These are phyloP conservation scores for Didymella keratinophila DNA, from an alignment of 2,329 filamentous ascomycete genomes.

Conservation along the genomic window DNA sequence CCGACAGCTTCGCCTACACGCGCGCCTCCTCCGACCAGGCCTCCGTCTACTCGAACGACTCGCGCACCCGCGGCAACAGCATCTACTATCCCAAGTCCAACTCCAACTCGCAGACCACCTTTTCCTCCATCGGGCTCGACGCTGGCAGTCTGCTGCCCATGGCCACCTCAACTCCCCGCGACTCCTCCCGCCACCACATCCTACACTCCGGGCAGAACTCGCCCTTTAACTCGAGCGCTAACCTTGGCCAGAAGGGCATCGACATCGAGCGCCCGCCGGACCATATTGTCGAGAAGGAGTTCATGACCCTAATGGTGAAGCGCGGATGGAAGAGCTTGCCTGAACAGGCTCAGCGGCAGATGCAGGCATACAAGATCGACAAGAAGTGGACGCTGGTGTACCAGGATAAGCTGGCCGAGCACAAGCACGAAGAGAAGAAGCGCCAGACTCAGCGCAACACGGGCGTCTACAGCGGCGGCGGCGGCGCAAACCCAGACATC, in stretches of 20 bases:
- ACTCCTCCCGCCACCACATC: constrained; percentile 51
- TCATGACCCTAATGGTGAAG: constrained; percentile 94
- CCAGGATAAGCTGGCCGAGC: constrained; percentile 91
- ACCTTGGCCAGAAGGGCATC: constrained; percentile 62
- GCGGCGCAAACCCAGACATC: constrained; percentile 66
- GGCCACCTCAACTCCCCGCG: constrained; percentile 51
- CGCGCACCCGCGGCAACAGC: constrained; percentile 62
- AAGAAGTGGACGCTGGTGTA: constrained; percentile 99
- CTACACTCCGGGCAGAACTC: constrained; percentile 54
- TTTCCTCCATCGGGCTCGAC: constrained; percentile 56
- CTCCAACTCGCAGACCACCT: constrained; percentile 60
- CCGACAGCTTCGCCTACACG: constrained; percentile 51
- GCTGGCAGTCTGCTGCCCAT: constrained; percentile 50
- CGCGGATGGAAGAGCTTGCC: constrained; percentile 97
- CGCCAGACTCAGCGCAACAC: constrained; percentile 75
- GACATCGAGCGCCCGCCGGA: constrained; percentile 77
- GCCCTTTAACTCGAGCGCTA: constrained; percentile 58
- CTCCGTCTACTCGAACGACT: constrained; percentile 70
- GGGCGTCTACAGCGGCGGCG: constrained; percentile 48
- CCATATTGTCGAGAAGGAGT: constrained; percentile 86
- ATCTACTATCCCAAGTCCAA: constrained; percentile 58
- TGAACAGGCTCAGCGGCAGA: constrained; percentile 91
- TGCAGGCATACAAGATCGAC: constrained; percentile 90
- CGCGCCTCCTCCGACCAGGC: constrained; percentile 69
- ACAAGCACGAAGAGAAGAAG: constrained; percentile 92